Evolutionary conservation across 208 protist species (phyloP), one percentile per base, ranked within the genome.

Genomic region (Leishmania tarentolae): DNA sequence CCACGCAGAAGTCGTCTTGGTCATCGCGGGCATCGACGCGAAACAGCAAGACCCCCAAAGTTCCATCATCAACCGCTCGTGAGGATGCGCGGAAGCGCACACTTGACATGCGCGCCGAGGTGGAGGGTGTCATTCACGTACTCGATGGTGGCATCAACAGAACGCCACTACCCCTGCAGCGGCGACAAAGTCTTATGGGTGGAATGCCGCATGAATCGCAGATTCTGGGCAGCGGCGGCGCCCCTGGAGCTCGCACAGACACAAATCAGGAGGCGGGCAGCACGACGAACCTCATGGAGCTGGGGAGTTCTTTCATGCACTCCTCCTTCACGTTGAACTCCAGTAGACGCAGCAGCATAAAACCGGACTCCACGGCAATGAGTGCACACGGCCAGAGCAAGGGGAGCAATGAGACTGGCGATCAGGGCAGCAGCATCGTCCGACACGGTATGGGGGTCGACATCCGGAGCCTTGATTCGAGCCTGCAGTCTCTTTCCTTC

Each of bases 141-240:
- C 87, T 96, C 40, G 94, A 96, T 84, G 92, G 92, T 40, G 93
- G 93, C 40, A 90, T 97, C 11, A 94, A 97, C 81, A 91, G 95
- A 56, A 97, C 95, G 0, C 95, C 95, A 0, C 68, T 92, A 57
- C 94, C 90, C n/a, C 88, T 98, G 61, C 83, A 88, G 75, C 80
- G 70, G 13, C 82, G 81, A 19, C 86, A 86, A 5, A 81, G 79
- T 46, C 83, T 83, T 52, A n/a, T 82, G 0, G 78, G 82, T 35
- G 81, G 81, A 1, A 46, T 85, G 13, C 46, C 82, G 11, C 76
- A 85, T 47, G 82, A 85, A 19, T 1, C 75, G 37, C 77, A 82
- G 31, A 79, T 84, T 42, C 84, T 76, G 35, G 78, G 75, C 46
- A 70, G 72, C 13, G 61, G 47, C 50, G 52, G 73, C 69, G 37